Percentiles rank a stretch among this genome's conserved stretches.
These are phyloP conservation scores for Protea cynaroides DNA, from an alignment of 164 flowering plant species.

Conservation along the genomic window DNA sequence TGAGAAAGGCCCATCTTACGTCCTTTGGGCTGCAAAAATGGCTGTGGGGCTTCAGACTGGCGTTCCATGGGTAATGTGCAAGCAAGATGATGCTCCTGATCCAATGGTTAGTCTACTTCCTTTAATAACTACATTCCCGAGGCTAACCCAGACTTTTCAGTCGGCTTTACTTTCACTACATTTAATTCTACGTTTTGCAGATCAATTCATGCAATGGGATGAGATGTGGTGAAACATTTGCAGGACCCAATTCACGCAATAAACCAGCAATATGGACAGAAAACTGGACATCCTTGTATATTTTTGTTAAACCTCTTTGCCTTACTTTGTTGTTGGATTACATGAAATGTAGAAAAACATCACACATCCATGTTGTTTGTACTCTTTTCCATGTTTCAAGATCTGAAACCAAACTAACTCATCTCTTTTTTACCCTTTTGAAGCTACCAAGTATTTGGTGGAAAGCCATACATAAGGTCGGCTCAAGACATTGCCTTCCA, in stretches of 20 bases:
- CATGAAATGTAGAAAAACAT: too few species aligned
- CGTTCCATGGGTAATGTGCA: constrained; percentile 94
- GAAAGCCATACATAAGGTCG: constrained; percentile 40
- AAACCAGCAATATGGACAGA: constrained; percentile 96
- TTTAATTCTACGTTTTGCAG: constrained; percentile 28
- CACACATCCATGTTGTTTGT: too few species aligned
- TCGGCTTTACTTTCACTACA: too few species aligned
- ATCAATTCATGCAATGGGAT: constrained; percentile 90
- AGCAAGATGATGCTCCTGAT: constrained; percentile 85
- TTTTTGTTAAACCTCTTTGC: constrained; percentile 4
- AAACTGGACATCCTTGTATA: constrained; percentile 84
- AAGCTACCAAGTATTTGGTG: constrained; percentile 69
- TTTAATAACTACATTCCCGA: not conserved
- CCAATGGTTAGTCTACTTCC: constrained; percentile 57
- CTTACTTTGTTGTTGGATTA: not conserved
- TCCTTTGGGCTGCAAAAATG: constrained; percentile 76
- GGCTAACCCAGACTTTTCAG: not conserved
- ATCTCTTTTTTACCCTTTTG: not conserved
- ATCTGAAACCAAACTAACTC: not conserved
- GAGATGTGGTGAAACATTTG: constrained; percentile 75
- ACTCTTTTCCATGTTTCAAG: not conserved
- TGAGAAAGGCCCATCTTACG: constrained; percentile 50
- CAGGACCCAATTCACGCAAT: constrained; percentile 80
- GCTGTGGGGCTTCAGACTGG: constrained; percentile 73
- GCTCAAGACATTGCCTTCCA: constrained; percentile 75